Evolutionary conservation across 805 yeast genomes (phyloP), one percentile per base, ranked within the genome.

Genomic region (Candida sakaeoensis): DNA sequence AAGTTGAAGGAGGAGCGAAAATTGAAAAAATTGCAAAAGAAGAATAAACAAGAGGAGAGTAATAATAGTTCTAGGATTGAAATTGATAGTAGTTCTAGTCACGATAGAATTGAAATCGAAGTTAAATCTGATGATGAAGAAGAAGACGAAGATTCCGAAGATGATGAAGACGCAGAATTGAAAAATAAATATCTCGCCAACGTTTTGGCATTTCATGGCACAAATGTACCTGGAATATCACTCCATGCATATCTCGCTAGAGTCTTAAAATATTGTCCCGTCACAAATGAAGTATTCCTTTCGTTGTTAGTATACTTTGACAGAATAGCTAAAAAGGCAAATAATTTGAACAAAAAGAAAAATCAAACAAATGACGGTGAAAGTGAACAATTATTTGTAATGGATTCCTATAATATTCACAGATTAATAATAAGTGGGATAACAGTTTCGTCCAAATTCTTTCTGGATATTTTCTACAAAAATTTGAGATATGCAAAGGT

Each of bases 341-440:
- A 85, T 54, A 74, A 64, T 43, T 52, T 68, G 31, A 60, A 59
- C 41, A 49, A 39, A 43, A 46, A 38, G 43, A 50, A 43, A 41
- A 33, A 30, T 15, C 45, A 43, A 19, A 45, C 45, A 16, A 54
- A 52, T 31, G 53, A 45, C 30, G 52, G 50, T 23, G 46, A 44
- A 14, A 42, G 49, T 13, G 74, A 68, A 37, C 91, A 85, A 58
- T 63, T 87, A 44, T 90, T 93, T 60, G 95, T 91, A 8, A 87
- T 93, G 90, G 98, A 93, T 62, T 84, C 95, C 42, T 91, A 85
- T 63, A 93, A 93, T 59, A 89, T 93, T 46, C 99, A 93, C 63
- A 74, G 99, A 46, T 72, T 93, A 48, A 86, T 93, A 37, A 91
- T 93, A 35, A 85, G 95, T 9, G 98, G 97, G 4, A 83, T 93